Conservation (phyloP, 306 rosid genomes). For the Urtica urens region DNA sequence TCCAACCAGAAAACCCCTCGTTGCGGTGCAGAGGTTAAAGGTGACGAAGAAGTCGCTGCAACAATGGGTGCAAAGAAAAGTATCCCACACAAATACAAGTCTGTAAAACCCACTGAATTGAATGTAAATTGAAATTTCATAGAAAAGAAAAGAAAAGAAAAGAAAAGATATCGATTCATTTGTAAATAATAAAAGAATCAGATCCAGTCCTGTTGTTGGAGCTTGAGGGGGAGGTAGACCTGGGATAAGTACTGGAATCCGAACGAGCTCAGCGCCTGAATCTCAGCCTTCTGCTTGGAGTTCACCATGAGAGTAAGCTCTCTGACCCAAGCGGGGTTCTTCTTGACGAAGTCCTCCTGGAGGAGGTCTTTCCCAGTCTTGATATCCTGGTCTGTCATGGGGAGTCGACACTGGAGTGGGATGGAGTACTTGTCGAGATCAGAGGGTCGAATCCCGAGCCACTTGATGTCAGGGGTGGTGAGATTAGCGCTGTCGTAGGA, state of each 20-base stretch:
- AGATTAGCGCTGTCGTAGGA: slow-evolving; percentile 82
- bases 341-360: slow-evolving; percentile 93
- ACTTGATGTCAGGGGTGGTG: slow-evolving; percentile 89
- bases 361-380: slow-evolving; percentile 89
- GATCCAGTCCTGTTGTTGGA: slow-evolving; percentile 85
- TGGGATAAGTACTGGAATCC: slow-evolving; percentile 87
- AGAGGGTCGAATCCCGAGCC: slow-evolving; percentile 86
- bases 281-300: slow-evolving; percentile 92
- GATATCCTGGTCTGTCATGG: slow-evolving; percentile 92
- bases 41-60: slow-evolving; percentile 61
- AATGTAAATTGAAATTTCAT: background rate
- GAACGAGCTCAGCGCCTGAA: slow-evolving; percentile 84
- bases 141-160: background rate
- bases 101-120: slow-evolving; percentile 12
- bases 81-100: slow-evolving; percentile 11
- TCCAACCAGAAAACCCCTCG: slow-evolving; percentile 64
- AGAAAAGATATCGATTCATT: background rate
- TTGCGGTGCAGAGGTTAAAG: slow-evolving; percentile 52
- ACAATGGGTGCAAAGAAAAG: slow-evolving; percentile 52
- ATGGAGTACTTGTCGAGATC: slow-evolving; percentile 91
- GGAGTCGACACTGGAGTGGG: slow-evolving; percentile 84
- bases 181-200: slow-evolving; percentile 13
- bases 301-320: slow-evolving; percentile 88
- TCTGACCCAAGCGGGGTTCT: slow-evolving; percentile 95
- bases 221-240: slow-evolving; percentile 76